These are phyloP conservation scores for Carex scoparia DNA, from an alignment of 176 grass and related monocot species.

Conservation along the genomic window DNA sequence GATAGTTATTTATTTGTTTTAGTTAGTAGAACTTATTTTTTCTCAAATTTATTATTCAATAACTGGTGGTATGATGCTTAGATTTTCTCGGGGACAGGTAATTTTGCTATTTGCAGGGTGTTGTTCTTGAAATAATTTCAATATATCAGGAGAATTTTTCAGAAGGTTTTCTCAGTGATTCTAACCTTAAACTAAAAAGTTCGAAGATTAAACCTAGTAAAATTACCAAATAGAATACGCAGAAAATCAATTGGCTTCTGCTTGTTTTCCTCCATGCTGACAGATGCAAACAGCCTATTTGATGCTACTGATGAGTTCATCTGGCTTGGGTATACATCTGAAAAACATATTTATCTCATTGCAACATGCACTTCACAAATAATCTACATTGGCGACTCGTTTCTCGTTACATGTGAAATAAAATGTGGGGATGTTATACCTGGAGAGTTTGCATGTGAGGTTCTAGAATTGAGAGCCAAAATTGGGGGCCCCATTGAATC, in stretches of 20 bases:
- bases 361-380: not conserved
- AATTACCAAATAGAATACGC: constrained; percentile 21
- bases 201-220: not conserved
- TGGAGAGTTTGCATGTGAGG: constrained; percentile 5
- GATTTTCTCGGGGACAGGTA: not conserved
- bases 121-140: not conserved
- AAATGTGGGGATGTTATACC: not conserved
- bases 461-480: constrained; percentile 23
- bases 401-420: not conserved
- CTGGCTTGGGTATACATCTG: constrained; percentile 2
- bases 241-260: constrained; percentile 20
- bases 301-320: not conserved
- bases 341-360: not conserved
- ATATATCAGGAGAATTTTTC: not conserved
- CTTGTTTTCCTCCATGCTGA: constrained; percentile 26
- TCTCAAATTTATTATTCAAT: not conserved
- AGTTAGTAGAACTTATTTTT: not conserved
- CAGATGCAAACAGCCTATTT: constrained; percentile 5
- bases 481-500: constrained; percentile 21
- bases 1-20: not conserved
- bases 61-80: not conserved
- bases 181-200: not conserved
- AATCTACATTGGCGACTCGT: not conserved
- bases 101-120: not conserved
- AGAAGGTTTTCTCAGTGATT: not conserved